Conservation (phyloP, 78 protist genomes). For the Guillardia theta region DNA sequence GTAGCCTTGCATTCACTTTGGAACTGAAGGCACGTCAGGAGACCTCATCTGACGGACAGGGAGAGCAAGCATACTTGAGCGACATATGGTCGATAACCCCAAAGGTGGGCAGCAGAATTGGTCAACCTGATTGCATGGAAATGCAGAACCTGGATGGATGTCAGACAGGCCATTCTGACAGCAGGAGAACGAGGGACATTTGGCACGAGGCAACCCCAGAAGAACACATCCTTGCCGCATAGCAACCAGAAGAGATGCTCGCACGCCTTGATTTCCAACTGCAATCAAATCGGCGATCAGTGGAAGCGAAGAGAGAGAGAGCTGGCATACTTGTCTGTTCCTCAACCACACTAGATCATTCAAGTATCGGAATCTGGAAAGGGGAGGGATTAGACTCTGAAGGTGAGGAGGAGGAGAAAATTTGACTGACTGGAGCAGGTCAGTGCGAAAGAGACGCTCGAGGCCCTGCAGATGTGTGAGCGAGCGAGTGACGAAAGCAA, state of each 20-base stretch:
- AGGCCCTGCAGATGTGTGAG: not conserved
- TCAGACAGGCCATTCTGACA: too few species aligned
- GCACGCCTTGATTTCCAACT: not conserved
- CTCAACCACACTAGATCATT: not conserved
- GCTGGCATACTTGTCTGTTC: not conserved
- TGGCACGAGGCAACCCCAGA: not conserved
- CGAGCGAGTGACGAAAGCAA: not conserved
- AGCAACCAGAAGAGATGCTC: not conserved
- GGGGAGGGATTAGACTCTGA: not conserved
- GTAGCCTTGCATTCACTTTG: not conserved
- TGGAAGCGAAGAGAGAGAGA: not conserved
- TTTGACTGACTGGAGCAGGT: not conserved
- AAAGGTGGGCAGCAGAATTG: not conserved
- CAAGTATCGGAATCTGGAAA: not conserved
- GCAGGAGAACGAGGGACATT: not conserved
- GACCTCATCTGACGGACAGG: too few species aligned
- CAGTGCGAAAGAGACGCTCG: not conserved
- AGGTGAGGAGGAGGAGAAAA: not conserved
- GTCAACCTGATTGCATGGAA: conserved; percentile 23
- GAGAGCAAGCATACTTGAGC: too few species aligned
- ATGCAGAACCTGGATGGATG: not conserved
- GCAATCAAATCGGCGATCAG: not conserved
- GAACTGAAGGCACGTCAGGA: too few species aligned
- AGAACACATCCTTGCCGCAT: not conserved
- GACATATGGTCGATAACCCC: not conserved